Percentiles rank a stretch among this genome's conserved stretches.
Conservation (phyloP, 2,329 filamentous ascomycete species). For the Diaporthe citrichinensis region DNA sequence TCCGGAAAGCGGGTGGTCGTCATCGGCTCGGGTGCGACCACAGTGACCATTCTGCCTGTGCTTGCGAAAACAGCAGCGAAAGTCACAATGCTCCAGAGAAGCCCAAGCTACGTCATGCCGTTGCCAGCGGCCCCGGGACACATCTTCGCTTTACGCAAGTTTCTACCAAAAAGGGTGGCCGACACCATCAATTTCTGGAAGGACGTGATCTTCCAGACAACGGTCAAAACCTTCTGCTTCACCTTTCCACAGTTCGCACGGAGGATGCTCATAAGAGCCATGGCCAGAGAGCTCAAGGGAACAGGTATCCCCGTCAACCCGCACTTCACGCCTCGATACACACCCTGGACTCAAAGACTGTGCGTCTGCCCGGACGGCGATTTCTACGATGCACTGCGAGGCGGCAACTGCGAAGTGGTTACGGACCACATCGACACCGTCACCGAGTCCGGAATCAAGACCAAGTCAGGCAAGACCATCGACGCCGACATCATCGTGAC, state of each 20-base stretch:
- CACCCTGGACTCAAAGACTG: slow-evolving; percentile 81
- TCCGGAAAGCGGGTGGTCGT: slow-evolving; percentile 77
- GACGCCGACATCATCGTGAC: slow-evolving; percentile 78
- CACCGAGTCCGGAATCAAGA: slow-evolving; percentile 61
- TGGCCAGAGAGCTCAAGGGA: slow-evolving; percentile 66
- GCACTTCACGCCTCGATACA: slow-evolving; percentile 76
- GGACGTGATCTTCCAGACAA: slow-evolving; percentile 60
- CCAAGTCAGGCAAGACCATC: slow-evolving; percentile 64
- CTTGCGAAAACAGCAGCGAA: slow-evolving; percentile 74
- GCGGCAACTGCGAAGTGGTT: slow-evolving; percentile 61
- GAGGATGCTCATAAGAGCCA: slow-evolving; percentile 59
- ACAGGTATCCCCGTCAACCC: slow-evolving; percentile 65
- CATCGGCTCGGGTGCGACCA: slow-evolving; percentile 84
- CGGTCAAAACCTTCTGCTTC: slow-evolving; percentile 66
- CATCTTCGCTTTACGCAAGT: slow-evolving; percentile 54
- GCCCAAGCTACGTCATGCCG: slow-evolving; percentile 78
- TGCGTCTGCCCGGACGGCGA: slow-evolving; percentile 75
- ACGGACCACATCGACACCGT: slow-evolving; percentile 68
- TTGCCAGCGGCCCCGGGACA: slow-evolving; percentile 54
- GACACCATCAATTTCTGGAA: slow-evolving; percentile 64
- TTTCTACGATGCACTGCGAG: slow-evolving; percentile 66
- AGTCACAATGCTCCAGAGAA: slow-evolving; percentile 87
- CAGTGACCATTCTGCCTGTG: slow-evolving; percentile 81
- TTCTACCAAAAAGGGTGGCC: slow-evolving; percentile 64
- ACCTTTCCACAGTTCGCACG: slow-evolving; percentile 66